Evolutionary conservation across 169 alveolate genomes (phyloP).

Genomic region (Cryptosporidium felis): DNA sequence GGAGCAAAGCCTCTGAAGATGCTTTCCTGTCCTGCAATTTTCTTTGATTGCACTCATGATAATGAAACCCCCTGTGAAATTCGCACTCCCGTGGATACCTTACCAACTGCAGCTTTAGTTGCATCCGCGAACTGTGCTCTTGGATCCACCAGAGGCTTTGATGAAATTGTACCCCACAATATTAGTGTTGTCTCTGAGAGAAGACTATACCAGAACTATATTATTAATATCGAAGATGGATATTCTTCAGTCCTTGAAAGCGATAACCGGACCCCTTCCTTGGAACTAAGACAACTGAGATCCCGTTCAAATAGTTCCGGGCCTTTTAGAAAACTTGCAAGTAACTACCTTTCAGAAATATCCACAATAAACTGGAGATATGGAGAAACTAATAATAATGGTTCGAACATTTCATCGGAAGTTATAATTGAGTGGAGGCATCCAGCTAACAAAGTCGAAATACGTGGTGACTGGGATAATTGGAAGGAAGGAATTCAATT

Average conservation of each 20-base stretch:
- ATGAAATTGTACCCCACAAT: slow-evolving; percentile 83
- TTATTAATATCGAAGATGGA: slow-evolving; percentile 63
- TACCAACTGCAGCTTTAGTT: slow-evolving; percentile 84
- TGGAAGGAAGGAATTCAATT: slow-evolving; percentile 82
- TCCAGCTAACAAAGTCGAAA: slow-evolving; percentile 76
- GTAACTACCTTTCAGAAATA: slow-evolving; percentile 17
- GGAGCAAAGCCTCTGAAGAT: slow-evolving; percentile 72
- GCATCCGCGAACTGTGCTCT: slow-evolving; percentile 83
- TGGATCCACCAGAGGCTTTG: slow-evolving; percentile 93
- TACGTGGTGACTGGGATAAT: slow-evolving; percentile 84
- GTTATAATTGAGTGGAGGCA: slow-evolving; percentile 56
- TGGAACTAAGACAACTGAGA: slow-evolving; percentile 34
- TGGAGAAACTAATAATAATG: background rate
- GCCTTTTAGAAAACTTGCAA: slow-evolving; percentile 48
- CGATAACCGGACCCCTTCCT: too few relatives aligned
- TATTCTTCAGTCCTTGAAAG: background rate
- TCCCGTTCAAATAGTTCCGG: slow-evolving; percentile 63
- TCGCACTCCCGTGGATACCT: slow-evolving; percentile 79
- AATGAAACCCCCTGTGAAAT: slow-evolving; percentile 84
- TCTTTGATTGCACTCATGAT: slow-evolving; percentile 93
- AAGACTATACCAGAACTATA: slow-evolving; percentile 80
- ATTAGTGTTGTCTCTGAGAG: slow-evolving; percentile 87
- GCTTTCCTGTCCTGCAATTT: slow-evolving; percentile 79
- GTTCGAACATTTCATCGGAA: slow-evolving; percentile 37
- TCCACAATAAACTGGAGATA: slow-evolving; percentile 25